Evolutionary conservation across 495 filamentous ascomycete genomes (phyloP).

Genomic region (Pseudevernia furfuracea): DNA sequence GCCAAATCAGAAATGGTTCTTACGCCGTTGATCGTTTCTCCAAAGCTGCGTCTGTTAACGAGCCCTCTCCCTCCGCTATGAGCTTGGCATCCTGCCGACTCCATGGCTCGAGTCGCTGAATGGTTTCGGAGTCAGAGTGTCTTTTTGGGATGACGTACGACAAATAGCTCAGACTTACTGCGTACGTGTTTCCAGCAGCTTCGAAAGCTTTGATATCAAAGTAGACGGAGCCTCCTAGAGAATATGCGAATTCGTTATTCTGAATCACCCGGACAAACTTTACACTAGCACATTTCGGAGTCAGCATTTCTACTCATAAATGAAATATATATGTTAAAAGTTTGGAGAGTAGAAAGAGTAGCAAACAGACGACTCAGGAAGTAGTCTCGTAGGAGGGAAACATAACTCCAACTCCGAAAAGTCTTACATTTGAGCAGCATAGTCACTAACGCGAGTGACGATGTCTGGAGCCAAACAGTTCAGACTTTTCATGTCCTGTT

Average conservation of each 20-base stretch:
- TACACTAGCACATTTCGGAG: conserved; percentile 44
- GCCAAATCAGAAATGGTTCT: not conserved
- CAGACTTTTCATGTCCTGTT: conserved; percentile 72
- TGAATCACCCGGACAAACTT: conserved; percentile 70
- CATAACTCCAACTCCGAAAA: not conserved
- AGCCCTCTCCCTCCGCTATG: conserved; percentile 84
- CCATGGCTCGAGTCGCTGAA: conserved; percentile 66
- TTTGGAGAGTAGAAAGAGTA: not conserved
- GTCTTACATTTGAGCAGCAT: conserved; percentile 50
- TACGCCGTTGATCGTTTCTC: conserved; percentile 59
- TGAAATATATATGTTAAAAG: too few species aligned
- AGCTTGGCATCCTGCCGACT: conserved; percentile 74
- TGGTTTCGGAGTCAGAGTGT: not conserved
- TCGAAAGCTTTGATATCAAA: conserved; percentile 91
- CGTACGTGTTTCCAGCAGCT: conserved; percentile 71
- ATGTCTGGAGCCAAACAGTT: conserved; percentile 80
- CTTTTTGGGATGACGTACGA: not conserved
- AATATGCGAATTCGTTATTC: conserved; percentile 78
- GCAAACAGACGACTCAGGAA: not conserved
- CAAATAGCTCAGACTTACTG: conserved; percentile 26
- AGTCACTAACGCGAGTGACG: conserved; percentile 83
- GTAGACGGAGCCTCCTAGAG: conserved; percentile 81
- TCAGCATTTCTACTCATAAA: not conserved
- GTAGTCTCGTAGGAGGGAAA: not conserved
- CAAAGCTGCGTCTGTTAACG: conserved; percentile 57